These are phyloP conservation scores for Umbilicaria muhlenbergii DNA, from an alignment of 495 filamentous ascomycete genomes.

Conservation along the genomic window DNA sequence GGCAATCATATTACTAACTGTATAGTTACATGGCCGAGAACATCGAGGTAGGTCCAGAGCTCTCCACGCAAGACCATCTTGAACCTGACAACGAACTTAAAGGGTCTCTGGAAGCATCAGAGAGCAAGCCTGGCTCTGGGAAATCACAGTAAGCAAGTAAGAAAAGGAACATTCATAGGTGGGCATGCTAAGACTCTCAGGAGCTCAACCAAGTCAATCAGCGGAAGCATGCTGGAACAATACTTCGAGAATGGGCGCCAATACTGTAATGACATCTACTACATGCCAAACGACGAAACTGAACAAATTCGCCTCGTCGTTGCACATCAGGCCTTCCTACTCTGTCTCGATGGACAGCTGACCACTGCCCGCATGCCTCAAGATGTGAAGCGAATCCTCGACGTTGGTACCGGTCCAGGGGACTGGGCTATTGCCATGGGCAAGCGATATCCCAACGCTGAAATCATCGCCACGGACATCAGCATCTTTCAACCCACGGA, in stretches of 20 bases:
- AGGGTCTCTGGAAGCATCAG: background rate
- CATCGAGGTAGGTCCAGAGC: too few species aligned
- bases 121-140: constrained; percentile 5
- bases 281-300: constrained; percentile 60
- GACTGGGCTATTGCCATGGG: constrained; percentile 67
- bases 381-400: constrained; percentile 40
- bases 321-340: constrained; percentile 47
- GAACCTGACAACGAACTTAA: too few species aligned
- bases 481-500: constrained; percentile 16
- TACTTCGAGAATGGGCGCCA: constrained; percentile 47
- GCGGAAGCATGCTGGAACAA: constrained; percentile 37
- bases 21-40: too few species aligned
- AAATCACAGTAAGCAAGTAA: constrained; percentile 9
- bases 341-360: constrained; percentile 41
- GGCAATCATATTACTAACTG: too few species aligned
- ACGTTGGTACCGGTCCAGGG: constrained; percentile 53
- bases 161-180: too few species aligned
- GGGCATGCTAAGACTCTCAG: constrained; percentile 18
- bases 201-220: constrained; percentile 43
- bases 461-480: constrained; percentile 56
- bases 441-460: constrained; percentile 41
- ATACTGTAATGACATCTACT: constrained; percentile 52
- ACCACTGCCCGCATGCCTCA: constrained; percentile 40
- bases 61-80: too few species aligned
- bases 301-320: constrained; percentile 60